Percentiles rank a stretch among this genome's conserved stretches.
Evolutionary conservation across 345 rosid genomes (phyloP).

Genomic region (Iberis pinnata): DNA sequence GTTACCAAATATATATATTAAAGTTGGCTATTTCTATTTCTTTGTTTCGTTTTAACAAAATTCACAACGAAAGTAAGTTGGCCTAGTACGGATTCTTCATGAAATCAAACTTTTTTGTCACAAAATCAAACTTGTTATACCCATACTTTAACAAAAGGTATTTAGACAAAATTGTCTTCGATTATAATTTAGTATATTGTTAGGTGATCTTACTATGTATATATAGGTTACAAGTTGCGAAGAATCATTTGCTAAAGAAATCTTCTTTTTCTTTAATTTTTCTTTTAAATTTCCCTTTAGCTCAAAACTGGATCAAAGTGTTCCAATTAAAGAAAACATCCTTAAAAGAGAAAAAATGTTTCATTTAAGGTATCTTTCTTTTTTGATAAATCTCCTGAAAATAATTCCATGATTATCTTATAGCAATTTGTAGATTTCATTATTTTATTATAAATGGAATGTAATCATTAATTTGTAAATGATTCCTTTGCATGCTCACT

Average conservation of each 20-base stretch:
- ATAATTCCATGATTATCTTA: slow-evolving; percentile 15
- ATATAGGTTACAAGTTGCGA: slow-evolving; percentile 14
- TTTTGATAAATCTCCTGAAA: slow-evolving; percentile 12
- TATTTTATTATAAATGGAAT: neutral
- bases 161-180: slow-evolving; percentile 21
- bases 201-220: slow-evolving; percentile 7
- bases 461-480: slow-evolving; percentile 20
- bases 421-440: slow-evolving; percentile 12
- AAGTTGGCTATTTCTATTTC: neutral
- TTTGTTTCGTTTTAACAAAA: slow-evolving; percentile 6
- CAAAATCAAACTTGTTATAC: too few relatives aligned
- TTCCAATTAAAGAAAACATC: slow-evolving; percentile 30
- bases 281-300: slow-evolving; percentile 20
- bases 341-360: slow-evolving; percentile 31
- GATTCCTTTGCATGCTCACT: slow-evolving; percentile 29
- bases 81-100: slow-evolving; percentile 20
- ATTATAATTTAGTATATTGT: slow-evolving; percentile 15
- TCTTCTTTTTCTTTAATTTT: too few relatives aligned
- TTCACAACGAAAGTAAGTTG: slow-evolving; percentile 12
- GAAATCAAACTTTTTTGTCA: slow-evolving; percentile 18
- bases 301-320: slow-evolving; percentile 22
- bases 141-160: slow-evolving; percentile 25
- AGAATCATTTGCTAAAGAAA: too few relatives aligned
- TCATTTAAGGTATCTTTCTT: slow-evolving; percentile 36
- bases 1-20: too few relatives aligned